Evolutionary conservation across 2,329 filamentous ascomycete species (phyloP), one percentile per base, ranked within the genome.

Genomic region (Neopestalotiopsis sp.): DNA sequence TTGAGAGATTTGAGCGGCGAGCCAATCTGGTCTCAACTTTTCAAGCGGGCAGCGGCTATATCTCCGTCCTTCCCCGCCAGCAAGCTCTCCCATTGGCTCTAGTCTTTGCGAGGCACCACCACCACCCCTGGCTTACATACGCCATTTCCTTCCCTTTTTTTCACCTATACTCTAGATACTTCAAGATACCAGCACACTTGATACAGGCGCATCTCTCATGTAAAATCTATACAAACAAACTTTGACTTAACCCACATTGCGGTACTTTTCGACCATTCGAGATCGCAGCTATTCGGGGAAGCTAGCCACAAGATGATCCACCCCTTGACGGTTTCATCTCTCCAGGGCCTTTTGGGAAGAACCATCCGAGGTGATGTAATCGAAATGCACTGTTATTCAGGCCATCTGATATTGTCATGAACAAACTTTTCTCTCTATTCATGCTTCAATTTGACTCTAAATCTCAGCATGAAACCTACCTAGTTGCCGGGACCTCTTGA

Each of bases 31-130:
- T 30, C 24, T 28, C n/a, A 10, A 38, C 5, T 38, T 10, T 6
- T 38, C n/a, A 20, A 40, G 63, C 42, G 34, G 34, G 32, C 14
- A 60, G 65, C 56, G 65, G 65, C 20, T 38, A 28, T 67, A 32
- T 67, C 24, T 67, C 65, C 65, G 57, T 38, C 65, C 14, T 67
- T 67, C 65, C 65, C 32, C 65, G 65, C 65, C 34, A 34, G 52
- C 57, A 28, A 30, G 56, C 1, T n/a, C 28, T 52, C n/a, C 34
- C 17, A 67, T 67, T 58, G 64, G 64, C 32, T 30, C 45, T 28
- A 7, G 34, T 12, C 57, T 14, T n/a, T 28, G 24, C 24, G 24
- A 7, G 17, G 49, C 49, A 6, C 13, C 17, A 10, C 49, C 49
- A 56, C 49, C 17, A 10, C 49, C 49, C 10, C 49, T 56, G 49